Base-by-base conservation (phyloP, 345 rosid species). In the Populus davidiana region DNA sequence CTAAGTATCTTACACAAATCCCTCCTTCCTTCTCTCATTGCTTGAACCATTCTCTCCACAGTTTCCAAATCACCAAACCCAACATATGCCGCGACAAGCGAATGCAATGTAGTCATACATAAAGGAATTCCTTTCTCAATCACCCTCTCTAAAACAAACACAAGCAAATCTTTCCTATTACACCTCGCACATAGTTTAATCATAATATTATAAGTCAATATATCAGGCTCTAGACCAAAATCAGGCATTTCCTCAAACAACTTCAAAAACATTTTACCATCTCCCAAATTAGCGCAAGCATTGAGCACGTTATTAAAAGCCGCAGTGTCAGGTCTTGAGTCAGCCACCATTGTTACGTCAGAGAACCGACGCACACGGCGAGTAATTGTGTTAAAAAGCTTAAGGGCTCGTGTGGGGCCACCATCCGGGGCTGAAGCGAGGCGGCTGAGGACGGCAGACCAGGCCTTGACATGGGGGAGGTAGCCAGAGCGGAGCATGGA, bases 401-500 rank as follows among this genome's bases (percentile, higher is more conserved):
- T 87, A 36, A 95, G 39, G 5, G 99, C 90, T 43, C 86, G 87
- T 0, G 63, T 64, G 17, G 99, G 96, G 12, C 94, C 94, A 23
- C 89, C 94, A 27, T 91, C 94, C 36, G 86, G 86, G 11, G 89
- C 80, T 70, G 90, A 78, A 66, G 97, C 83, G 65, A 95, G 94
- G 73, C 85, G 91, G 77, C 92, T 87, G 72, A 93, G 89, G 50
- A 92, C 95, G 66, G 99, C 91, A 56, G 93, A 87, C 97, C 97
- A 95, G 0, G 98, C 97, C 80, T 90, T 95, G 38, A 95, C 93
- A 66, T 93, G 97, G 2, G 99, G 99, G 36, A 95, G 86, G 85
- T 93, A 93, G 10, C 98, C 94, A 0, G 98, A 93, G 35, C 98
- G 96, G 67, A 95, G 91, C 97, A 95, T 93, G 72, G 97, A 95